phyloP scores from a whole-genome alignment of 306 rosid genomes.

The Fragaria nilgerrensis region DNA sequence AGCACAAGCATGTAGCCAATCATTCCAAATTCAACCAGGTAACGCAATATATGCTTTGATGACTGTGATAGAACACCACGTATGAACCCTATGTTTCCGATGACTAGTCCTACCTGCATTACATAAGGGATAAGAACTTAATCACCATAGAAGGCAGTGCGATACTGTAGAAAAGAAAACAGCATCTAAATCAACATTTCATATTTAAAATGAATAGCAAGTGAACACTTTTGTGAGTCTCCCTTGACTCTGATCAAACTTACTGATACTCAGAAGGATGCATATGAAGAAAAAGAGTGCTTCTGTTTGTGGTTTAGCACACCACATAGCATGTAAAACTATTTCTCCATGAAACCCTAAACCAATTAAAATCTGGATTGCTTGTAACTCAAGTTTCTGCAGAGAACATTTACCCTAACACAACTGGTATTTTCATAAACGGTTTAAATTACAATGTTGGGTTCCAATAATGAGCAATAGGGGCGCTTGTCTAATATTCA shows the following conservation, averaged over 20 bases:
- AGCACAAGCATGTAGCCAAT: constrained; percentile 83
- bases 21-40: constrained; percentile 82
- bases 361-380: background rate
- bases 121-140: background rate
- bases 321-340: background rate
- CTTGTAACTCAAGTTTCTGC: background rate
- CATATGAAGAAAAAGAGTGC: background rate
- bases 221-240: background rate
- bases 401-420: background rate
- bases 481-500: background rate
- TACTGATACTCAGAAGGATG: background rate
- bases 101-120: constrained; percentile 63
- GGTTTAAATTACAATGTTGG: no score
- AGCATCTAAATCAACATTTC: background rate
- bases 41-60: constrained; percentile 40
- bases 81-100: constrained; percentile 63
- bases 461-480: no score
- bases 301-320: background rate
- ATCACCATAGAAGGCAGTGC: background rate
- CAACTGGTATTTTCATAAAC: background rate
- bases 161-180: background rate
- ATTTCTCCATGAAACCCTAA: background rate
- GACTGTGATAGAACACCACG: constrained; percentile 30
- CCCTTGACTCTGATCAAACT: no score
- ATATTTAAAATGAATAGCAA: background rate